Conservation (phyloP, 345 rosid species). For the Acer yangbiense region DNA sequence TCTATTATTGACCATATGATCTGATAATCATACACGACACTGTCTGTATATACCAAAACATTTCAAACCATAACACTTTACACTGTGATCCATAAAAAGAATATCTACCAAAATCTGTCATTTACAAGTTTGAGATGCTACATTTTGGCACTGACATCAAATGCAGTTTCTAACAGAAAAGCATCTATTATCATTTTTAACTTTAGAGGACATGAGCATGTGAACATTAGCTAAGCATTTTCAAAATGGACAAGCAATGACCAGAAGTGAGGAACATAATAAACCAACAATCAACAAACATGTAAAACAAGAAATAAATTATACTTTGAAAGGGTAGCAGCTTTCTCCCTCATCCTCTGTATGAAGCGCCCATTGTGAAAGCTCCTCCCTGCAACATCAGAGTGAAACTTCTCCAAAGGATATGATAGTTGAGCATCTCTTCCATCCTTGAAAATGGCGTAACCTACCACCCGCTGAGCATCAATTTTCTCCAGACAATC, state of each 20-base stretch:
- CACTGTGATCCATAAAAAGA: no score
- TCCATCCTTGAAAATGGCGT: slow-evolving; percentile 56
- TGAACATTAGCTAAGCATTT: not conserved
- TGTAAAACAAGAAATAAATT: not conserved
- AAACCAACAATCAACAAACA: not conserved
- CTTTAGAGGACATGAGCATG: not conserved
- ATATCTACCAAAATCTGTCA: not conserved
- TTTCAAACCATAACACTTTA: not conserved
- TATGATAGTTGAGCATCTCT: slow-evolving; percentile 36
- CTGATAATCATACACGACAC: not conserved
- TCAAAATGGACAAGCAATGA: not conserved
- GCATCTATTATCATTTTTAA: not conserved
- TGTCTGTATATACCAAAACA: not conserved
- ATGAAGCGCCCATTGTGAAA: slow-evolving; percentile 66
- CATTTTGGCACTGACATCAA: not conserved
- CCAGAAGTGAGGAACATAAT: not conserved
- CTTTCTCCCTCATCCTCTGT: slow-evolving; percentile 56
- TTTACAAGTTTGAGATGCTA: not conserved
- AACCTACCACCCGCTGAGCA: slow-evolving; percentile 53
- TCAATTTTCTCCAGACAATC: slow-evolving; percentile 62
- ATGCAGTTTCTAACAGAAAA: not conserved
- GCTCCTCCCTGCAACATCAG: slow-evolving; percentile 56
- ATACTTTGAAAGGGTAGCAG: slow-evolving; percentile 51
- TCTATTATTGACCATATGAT: not conserved
- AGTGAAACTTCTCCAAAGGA: slow-evolving; percentile 46